Base-by-base conservation (phyloP, 345 rosid genomes). In the Pugionium cornutum region DNA sequence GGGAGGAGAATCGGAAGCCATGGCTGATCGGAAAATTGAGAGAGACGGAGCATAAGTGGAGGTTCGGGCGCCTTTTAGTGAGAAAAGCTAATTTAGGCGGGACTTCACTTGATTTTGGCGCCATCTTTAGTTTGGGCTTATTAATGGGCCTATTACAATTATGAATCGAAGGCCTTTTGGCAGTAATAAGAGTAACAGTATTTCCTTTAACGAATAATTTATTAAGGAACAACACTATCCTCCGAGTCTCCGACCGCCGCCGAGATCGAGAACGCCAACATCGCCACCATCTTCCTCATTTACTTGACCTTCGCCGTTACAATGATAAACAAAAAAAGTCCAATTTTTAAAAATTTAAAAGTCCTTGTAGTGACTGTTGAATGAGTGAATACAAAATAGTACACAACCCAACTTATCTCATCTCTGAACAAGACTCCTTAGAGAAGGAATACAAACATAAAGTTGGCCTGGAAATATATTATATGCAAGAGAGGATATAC, bases 1-100 rank as follows among this genome's bases (percentile, higher is more conserved):
- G 4, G 84, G 86, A 69, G 85, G 78, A 4, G 92, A 83, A 29
- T 84, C 86, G 70, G 95, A 85, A 45, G 89, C 87, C 97, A 94
- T 86, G 59, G 72, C 43, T 66, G 70, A 75, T 10, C 67, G 54
- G 72, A 50, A 55, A 64, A 29, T n/a, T 51, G 70, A 34, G 57
- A 47, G 65, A 71, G 62, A 59, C n/a, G 9, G 56, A 6, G 50
- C 4, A 35, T 31, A 45, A 6, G 68, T 0, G n/a, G 53, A 55
- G 62, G 64, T 37, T 63, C 50, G 62, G 55, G 40, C 62, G 25
- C 42, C 4, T 43, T 44, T 64, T 52, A 62, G 62, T 46, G 43
- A 67, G 40, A 9, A 30, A 25, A 7, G 47, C 9, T 9, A 52
- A 11, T 58, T 67, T 64, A 49, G 70, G 77, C 72, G 72, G 68